A percentile compares a stretch with the other conserved stretches of the same genome.
These are phyloP conservation scores for Neurospora sp. DNA, from an alignment of 495 filamentous ascomycete species.

Conservation along the genomic window DNA sequence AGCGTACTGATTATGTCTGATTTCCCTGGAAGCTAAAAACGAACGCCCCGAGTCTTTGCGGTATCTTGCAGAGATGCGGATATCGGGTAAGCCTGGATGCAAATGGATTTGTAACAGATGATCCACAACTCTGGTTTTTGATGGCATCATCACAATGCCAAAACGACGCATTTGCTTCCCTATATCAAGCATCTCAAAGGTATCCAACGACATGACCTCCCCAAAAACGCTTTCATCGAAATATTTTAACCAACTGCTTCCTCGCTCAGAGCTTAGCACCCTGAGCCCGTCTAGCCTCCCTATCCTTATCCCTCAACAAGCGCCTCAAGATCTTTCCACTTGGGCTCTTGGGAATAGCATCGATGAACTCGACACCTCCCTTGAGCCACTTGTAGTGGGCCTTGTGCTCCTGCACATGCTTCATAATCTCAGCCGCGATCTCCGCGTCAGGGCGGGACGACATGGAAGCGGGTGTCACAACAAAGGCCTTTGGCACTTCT, in stretches of 20 bases:
- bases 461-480: slow-evolving; percentile 60
- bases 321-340: slow-evolving; percentile 87
- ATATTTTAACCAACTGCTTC: background rate
- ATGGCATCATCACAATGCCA: background rate
- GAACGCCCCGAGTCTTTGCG: too few species aligned
- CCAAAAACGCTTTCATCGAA: background rate
- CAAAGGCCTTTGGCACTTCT: slow-evolving; percentile 80
- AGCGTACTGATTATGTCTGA: too few species aligned
- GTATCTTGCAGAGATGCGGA: background rate
- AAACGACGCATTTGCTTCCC: background rate
- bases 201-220: background rate
- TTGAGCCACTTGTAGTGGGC: slow-evolving; percentile 83
- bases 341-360: slow-evolving; percentile 75
- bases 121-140: background rate
- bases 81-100: background rate
- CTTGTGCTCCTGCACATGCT: slow-evolving; percentile 75
- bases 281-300: slow-evolving; percentile 51
- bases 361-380: slow-evolving; percentile 71
- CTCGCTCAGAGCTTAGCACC: slow-evolving; percentile 39
- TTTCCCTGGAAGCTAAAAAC: too few species aligned
- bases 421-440: slow-evolving; percentile 52
- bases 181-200: background rate
- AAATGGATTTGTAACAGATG: background rate
- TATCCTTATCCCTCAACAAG: slow-evolving; percentile 71
- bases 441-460: slow-evolving; percentile 44